A percentile compares a stretch with the other conserved stretches of the same genome.
These are phyloP conservation scores for Tolypocladium cylindrosporum DNA, from an alignment of 2,329 filamentous ascomycete genomes.

Conservation along the genomic window DNA sequence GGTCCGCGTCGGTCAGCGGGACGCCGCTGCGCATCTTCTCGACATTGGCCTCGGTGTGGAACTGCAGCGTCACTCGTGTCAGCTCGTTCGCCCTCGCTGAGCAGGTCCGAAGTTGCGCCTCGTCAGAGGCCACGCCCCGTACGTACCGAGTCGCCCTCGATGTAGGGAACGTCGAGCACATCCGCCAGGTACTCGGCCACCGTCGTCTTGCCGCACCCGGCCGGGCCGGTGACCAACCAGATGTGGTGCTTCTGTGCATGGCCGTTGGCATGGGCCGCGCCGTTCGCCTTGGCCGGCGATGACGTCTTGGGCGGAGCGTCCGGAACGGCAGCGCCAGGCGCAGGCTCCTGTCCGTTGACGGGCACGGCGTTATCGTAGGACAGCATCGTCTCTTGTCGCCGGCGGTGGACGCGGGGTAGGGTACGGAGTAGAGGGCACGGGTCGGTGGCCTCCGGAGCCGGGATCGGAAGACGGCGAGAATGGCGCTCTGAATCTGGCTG, in stretches of 20 bases:
- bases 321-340: conserved; percentile 8
- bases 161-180: conserved; percentile 55
- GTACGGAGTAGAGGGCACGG: neutral
- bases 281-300: conserved; percentile 17
- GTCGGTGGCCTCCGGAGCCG: neutral
- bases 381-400: conserved; percentile 28
- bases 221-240: conserved; percentile 71
- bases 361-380: conserved; percentile 38
- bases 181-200: conserved; percentile 57
- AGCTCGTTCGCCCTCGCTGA: neutral
- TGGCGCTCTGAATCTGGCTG: neutral
- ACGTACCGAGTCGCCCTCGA: conserved; percentile 67
- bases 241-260: conserved; percentile 46
- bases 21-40: conserved; percentile 83
- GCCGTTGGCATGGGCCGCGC: conserved; percentile 11
- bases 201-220: conserved; percentile 71
- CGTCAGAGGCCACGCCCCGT: no score
- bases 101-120: neutral
- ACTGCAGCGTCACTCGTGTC: conserved; percentile 32
- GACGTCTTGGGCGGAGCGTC: conserved; percentile 3
- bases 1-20: conserved; percentile 83
- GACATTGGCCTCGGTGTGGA: conserved; percentile 67
- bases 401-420: neutral
- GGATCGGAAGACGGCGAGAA: neutral
- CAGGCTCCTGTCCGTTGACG: conserved; percentile 28